Conservation (phyloP, 2,329 filamentous ascomycete genomes). For the Xylaria sp. region DNA sequence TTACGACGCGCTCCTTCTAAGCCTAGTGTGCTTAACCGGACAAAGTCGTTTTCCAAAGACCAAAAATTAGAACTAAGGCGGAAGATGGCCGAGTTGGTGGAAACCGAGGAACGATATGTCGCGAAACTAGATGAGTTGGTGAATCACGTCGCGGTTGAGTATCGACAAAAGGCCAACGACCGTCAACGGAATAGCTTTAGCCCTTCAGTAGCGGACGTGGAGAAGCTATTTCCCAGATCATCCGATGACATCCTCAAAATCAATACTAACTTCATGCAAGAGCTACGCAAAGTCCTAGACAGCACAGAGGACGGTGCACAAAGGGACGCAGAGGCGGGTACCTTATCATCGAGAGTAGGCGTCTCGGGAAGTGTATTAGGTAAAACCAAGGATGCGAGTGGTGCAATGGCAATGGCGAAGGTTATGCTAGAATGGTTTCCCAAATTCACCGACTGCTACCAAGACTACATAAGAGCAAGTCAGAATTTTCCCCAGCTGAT, state of each 20-base stretch:
- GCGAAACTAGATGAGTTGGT: conserved; percentile 85
- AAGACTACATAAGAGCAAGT: conserved; percentile 90
- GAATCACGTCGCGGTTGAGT: conserved; percentile 78
- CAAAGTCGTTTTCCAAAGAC: conserved; percentile 76
- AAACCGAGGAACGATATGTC: conserved; percentile 95
- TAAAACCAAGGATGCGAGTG: conserved; percentile 73
- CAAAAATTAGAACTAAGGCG: conserved; percentile 86
- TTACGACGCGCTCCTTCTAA: conserved; percentile 86
- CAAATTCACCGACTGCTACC: conserved; percentile 87
- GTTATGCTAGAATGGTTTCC: conserved; percentile 91
- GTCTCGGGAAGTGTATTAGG: conserved; percentile 50
- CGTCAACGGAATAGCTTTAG: conserved; percentile 67
- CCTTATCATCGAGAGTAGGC: conserved; percentile 51
- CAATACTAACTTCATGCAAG: conserved; percentile 80
- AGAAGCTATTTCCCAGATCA: conserved; percentile 80
- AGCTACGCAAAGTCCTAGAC: conserved; percentile 77
- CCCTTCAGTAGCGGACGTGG: conserved; percentile 73
- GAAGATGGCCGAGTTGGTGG: conserved; percentile 87
- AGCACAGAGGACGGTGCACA: conserved; percentile 82
- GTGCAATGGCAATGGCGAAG: conserved; percentile 77
- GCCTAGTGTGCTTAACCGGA: conserved; percentile 78
- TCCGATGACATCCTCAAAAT: conserved; percentile 80
- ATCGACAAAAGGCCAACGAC: conserved; percentile 70
- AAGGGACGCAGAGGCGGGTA: conserved; percentile 71
- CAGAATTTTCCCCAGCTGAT: conserved; percentile 84